Evolutionary conservation across 352 stramenopile species (phyloP).

Genomic region (Globisporangium carolinianum): DNA sequence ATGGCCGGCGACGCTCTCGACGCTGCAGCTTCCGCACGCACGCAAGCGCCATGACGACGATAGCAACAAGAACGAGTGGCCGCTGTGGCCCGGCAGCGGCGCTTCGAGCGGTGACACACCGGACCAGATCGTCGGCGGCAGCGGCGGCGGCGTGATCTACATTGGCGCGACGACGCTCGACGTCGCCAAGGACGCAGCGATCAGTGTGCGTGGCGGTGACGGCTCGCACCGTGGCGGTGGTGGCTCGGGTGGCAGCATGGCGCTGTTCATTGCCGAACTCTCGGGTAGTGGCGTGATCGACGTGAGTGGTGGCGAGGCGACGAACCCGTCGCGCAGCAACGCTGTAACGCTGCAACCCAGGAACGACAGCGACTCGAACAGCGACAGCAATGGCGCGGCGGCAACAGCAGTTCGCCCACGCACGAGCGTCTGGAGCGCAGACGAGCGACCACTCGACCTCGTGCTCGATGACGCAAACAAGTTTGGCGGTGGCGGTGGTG

Average conservation of each 20-base stretch:
- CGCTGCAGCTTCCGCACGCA: no score
- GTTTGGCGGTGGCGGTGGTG: constrained; percentile 48
- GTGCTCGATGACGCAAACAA: constrained; percentile 18
- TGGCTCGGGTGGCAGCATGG: constrained; percentile 60
- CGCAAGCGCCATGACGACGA: neutral
- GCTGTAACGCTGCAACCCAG: no score
- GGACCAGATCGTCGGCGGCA: constrained; percentile 48
- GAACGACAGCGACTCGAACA: neutral
- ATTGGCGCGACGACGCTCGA: constrained; percentile 43
- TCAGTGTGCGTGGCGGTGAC: constrained; percentile 45
- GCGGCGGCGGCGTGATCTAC: constrained; percentile 69
- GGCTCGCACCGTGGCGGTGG: constrained; percentile 63
- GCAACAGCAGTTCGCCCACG: neutral
- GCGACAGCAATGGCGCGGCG: neutral
- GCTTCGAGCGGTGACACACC: constrained; percentile 42
- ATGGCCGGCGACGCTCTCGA: neutral
- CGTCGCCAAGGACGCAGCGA: constrained; percentile 28
- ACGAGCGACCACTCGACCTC: constrained; percentile 7
- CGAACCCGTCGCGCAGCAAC: constrained; percentile 6
- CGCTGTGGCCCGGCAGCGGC: constrained; percentile 61
- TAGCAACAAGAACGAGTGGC: constrained; percentile 23
- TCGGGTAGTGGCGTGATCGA: constrained; percentile 52
- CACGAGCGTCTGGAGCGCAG: constrained; percentile 25
- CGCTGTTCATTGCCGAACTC: constrained; percentile 51
- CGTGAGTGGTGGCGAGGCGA: constrained; percentile 39